Conservation (phyloP, 352 stramenopile genomes). For the Proteromonas lacertae region DNA sequence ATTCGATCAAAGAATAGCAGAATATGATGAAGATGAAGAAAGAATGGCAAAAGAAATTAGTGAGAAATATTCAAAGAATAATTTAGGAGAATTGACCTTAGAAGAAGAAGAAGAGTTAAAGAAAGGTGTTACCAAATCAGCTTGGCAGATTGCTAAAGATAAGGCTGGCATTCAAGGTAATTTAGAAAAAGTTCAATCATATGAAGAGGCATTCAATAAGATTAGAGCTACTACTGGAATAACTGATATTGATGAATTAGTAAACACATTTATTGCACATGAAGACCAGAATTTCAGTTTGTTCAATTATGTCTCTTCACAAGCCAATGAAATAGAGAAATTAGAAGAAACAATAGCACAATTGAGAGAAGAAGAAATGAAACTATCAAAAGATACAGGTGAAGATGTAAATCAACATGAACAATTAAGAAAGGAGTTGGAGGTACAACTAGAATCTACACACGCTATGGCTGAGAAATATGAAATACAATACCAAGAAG, state of each 20-base stretch:
- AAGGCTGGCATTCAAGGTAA: conserved; percentile 26
- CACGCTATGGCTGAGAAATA: conserved; percentile 41
- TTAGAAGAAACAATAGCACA: conserved; percentile 32
- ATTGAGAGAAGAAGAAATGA: conserved; percentile 29
- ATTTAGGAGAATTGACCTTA: no score
- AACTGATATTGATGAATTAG: conserved; percentile 49
- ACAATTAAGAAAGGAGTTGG: conserved; percentile 39
- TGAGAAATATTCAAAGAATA: no score
- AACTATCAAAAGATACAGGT: conserved; percentile 32
- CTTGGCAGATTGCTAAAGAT: not conserved
- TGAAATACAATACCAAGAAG: conserved; percentile 42
- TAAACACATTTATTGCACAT: conserved; percentile 61
- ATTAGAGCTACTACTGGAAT: conserved; percentile 62
- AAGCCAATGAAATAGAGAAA: conserved; percentile 62
- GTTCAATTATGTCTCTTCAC: conserved; percentile 72
- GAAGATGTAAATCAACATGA: conserved; percentile 48
- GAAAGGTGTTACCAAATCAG: no score
- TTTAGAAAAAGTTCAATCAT: conserved; percentile 54
- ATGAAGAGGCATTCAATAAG: conserved; percentile 68
- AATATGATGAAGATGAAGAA: conserved; percentile 13
- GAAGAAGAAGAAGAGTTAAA: no score
- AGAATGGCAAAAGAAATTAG: no score
- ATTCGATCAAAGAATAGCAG: conserved; percentile 21
- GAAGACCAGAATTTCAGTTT: conserved; percentile 82
- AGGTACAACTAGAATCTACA: conserved; percentile 26